Percentiles rank a stretch among this genome's conserved stretches.
Conservation (phyloP, 768 basidiomycete genomes). For the Strobilomyces dryophilus region DNA sequence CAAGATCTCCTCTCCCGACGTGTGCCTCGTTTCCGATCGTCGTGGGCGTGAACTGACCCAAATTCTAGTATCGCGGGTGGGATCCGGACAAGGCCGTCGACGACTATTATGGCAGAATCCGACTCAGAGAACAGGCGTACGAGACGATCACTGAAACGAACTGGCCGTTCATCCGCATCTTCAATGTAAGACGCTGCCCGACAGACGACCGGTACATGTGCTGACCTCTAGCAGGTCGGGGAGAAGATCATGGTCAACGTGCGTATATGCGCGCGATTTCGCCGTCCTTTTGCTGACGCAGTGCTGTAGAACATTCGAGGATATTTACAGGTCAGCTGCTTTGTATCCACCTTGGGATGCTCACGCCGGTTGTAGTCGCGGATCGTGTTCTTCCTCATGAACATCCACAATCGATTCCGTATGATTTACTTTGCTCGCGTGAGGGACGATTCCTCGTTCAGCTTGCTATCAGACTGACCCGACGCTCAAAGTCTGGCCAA, state of each 20-base stretch:
- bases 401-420: slow-evolving; percentile 90
- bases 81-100: slow-evolving; percentile 86
- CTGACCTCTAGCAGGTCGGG: slow-evolving; percentile 57
- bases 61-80: slow-evolving; percentile 83
- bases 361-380: slow-evolving; percentile 55
- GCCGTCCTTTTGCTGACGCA: not conserved
- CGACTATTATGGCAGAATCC: slow-evolving; percentile 90
- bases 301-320: slow-evolving; percentile 69
- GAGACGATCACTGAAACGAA: slow-evolving; percentile 88
- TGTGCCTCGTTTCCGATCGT: slow-evolving; percentile 36
- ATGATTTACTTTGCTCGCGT: slow-evolving; percentile 97
- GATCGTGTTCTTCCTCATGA: slow-evolving; percentile 99
- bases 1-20: slow-evolving; percentile 98
- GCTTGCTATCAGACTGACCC: not conserved
- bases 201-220: not conserved
- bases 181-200: slow-evolving; percentile 56
- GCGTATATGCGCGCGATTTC: slow-evolving; percentile 20
- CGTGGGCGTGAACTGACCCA: not conserved
- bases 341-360: not conserved
- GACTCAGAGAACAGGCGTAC: slow-evolving; percentile 82
- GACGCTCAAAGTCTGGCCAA: slow-evolving; percentile 76
- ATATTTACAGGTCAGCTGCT: slow-evolving; percentile 67
- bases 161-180: slow-evolving; percentile 92
- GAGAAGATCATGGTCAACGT: slow-evolving; percentile 96
- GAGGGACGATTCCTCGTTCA: slow-evolving; percentile 23